Percentiles rank a stretch among this genome's conserved stretches.
Conservation (phyloP, 164 flowering plant genomes). For the Stephania japonica region DNA sequence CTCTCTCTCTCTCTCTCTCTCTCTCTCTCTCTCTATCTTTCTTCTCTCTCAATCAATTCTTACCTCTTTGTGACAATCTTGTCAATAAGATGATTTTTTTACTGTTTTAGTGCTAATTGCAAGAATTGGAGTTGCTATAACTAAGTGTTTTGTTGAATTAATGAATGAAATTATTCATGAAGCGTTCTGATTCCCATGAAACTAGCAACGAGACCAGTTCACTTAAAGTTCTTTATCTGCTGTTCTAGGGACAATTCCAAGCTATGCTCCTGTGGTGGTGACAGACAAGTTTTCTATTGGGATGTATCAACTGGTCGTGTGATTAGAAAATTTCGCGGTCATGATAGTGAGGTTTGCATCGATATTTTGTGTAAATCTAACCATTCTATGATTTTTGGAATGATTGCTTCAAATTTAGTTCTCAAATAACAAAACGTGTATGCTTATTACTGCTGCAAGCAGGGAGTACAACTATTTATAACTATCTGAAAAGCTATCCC, state of each 20-base stretch:
- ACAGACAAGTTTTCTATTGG: conserved; percentile 88
- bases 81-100: too few species aligned
- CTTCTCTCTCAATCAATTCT: too few species aligned
- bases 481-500: background rate
- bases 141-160: background rate
- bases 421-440: background rate
- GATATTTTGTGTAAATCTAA: background rate
- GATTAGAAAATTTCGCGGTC: conserved; percentile 85
- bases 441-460: background rate
- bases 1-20: conserved; percentile 8
- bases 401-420: background rate
- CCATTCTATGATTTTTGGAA: background rate
- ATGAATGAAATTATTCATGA: background rate
- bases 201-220: background rate
- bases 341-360: conserved; percentile 66
- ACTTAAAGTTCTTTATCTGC: background rate
- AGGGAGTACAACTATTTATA: background rate
- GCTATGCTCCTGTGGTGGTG: conserved; percentile 85
- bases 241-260: conserved; percentile 77
- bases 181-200: background rate
- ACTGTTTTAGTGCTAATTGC: too few species aligned
- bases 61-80: too few species aligned
- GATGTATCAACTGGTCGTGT: conserved; percentile 84
- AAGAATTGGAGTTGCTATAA: too few species aligned
- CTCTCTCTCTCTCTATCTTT: too few species aligned